phyloP scores from a whole-genome alignment of 768 basidiomycete genomes.

The Macrolepiota dolichaula region DNA sequence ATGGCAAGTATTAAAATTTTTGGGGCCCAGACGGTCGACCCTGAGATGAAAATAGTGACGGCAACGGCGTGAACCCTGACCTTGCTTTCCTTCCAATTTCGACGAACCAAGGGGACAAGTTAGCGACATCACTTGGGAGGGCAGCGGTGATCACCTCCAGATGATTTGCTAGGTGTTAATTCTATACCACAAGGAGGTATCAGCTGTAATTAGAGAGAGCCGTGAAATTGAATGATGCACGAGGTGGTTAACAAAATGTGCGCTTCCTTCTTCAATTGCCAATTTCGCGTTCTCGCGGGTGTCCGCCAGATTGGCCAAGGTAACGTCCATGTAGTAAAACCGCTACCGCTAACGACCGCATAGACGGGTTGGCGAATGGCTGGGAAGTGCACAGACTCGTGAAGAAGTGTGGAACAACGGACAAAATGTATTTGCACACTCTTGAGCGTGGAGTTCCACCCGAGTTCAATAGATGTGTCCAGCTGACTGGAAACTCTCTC shows the following conservation, averaged over 20 bases:
- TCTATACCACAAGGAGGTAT: slow-evolving; percentile 1
- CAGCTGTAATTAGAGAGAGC: background rate
- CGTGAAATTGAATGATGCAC: background rate
- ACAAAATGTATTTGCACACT: background rate
- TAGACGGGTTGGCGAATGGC: background rate
- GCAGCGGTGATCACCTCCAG: background rate
- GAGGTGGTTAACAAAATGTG: background rate
- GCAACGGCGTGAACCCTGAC: background rate
- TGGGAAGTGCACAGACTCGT: background rate
- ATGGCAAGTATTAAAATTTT: background rate
- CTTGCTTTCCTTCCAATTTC: background rate
- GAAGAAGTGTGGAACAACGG: background rate
- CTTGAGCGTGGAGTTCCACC: background rate
- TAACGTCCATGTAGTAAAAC: background rate
- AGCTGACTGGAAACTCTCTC: background rate
- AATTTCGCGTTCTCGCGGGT: slow-evolving; percentile 2
- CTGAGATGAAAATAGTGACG: slow-evolving; percentile 4
- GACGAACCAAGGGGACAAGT: background rate
- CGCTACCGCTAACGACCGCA: background rate
- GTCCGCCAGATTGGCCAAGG: background rate
- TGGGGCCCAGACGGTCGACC: background rate
- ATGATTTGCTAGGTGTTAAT: background rate
- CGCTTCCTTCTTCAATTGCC: slow-evolving; percentile 2
- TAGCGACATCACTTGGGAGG: background rate
- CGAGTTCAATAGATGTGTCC: background rate